phyloP scores from a whole-genome alignment of 441 rosid genomes.

The Arabidopsis lyrata region DNA sequence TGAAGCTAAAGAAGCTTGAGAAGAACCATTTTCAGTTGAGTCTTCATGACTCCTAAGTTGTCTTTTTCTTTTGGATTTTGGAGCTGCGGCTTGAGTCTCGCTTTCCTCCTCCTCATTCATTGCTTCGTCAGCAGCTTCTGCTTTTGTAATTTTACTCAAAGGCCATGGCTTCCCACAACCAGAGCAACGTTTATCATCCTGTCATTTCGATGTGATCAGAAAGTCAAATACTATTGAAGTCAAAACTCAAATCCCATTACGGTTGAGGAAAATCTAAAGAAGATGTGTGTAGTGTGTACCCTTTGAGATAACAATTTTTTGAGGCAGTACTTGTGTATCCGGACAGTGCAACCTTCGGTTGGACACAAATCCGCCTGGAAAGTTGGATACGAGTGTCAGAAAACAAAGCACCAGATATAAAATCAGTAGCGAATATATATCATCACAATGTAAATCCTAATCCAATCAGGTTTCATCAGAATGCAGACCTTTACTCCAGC shows the following conservation, averaged over 20 bases:
- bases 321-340: constrained; percentile 86
- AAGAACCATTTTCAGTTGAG: constrained; percentile 40
- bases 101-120: constrained; percentile 37
- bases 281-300: constrained; percentile 50
- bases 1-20: constrained; percentile 51
- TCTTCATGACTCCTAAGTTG: constrained; percentile 46
- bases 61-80: constrained; percentile 54
- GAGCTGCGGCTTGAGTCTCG: constrained; percentile 49
- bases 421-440: neutral
- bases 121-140: constrained; percentile 58
- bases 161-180: constrained; percentile 70
- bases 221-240: neutral
- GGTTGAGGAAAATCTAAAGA: constrained; percentile 17
- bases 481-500: constrained; percentile 77
- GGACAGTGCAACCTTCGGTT: constrained; percentile 59
- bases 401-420: constrained; percentile 30
- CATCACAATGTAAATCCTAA: constrained; percentile 2
- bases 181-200: constrained; percentile 70
- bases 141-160: constrained; percentile 45
- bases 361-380: constrained; percentile 78
- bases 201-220: constrained; percentile 30
- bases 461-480: constrained; percentile 4
- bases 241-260: neutral
- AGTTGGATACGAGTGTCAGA: constrained; percentile 12
- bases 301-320: constrained; percentile 56